Base-by-base conservation (phyloP, 805 yeast genomes). In the Wickerhamomyces subpelliculosus region DNA sequence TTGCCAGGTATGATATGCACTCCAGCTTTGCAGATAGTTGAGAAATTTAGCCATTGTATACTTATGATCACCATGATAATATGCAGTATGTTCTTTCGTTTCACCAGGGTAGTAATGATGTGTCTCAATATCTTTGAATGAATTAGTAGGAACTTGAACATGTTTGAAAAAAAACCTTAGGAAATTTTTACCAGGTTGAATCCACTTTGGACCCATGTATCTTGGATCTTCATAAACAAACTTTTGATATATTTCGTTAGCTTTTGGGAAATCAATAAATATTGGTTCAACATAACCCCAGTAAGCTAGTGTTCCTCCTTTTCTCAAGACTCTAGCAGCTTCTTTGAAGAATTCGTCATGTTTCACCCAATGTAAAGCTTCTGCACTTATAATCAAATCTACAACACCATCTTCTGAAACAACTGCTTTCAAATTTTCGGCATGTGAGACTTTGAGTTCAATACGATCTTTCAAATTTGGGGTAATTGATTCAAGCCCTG, bases 351-450 rank as follows among this genome's bases (percentile, higher is more conserved):
- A 77, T 26, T 48, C 47, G 1, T 60, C 67, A 41, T 72, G 75
- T 40, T 78, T 66, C 35, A 81, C 69, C 90, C 93, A 84, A 55
- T 84, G 94, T n/a, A 74, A 71, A 32, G 84, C 77, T 54, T 85
- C 87, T 0, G 89, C 90, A 18, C 78, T 77, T 4, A 78, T 65
- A 10, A 81, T 64, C 43, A 81, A 41, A 51, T 81, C 89, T 4
- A 75, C 66, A 0, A 71, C 55, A 9, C 48, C 48, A 20, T 51
- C 54, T 7, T 39, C 44, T 6, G 47, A 40, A 7, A n/a, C n/a
- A n/a, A 53, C 40, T 4, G 22, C 27, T 4, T 49, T 27, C 33
- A 58, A 35, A 20, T 57, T 46, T 40, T 60, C 70, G 8, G 60
- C 57, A 12, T 42, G 28, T 4, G 49, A 38, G 5, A 42, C 45